phyloP scores from a whole-genome alignment of 1,284 basidiomycete species.

The Leccinum solheimii region DNA sequence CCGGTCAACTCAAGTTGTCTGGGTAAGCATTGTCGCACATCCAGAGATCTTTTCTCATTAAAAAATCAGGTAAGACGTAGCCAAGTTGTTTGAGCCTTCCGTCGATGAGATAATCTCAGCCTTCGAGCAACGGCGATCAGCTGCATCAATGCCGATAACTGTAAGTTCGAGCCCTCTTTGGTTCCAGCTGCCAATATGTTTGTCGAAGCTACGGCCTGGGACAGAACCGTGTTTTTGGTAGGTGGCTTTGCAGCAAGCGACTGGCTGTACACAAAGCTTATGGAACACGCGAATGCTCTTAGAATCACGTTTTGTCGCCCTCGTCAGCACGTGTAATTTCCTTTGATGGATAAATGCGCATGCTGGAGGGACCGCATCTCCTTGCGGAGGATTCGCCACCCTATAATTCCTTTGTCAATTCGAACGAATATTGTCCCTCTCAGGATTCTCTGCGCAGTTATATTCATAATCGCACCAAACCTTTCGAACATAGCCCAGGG shows the following conservation, averaged over 20 bases:
- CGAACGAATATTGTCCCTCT: no score
- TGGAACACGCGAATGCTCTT: slow-evolving; percentile 33
- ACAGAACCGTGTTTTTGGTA: slow-evolving; percentile 27
- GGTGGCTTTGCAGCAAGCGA: slow-evolving; percentile 55
- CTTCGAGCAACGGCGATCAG: slow-evolving; percentile 37
- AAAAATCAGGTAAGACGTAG: slow-evolving; percentile 37
- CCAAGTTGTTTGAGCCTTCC: slow-evolving; percentile 47
- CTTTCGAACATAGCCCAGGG: no score
- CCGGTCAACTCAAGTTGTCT: slow-evolving; percentile 44
- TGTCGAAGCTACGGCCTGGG: background rate
- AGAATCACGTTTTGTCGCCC: background rate
- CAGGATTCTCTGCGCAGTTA: no score
- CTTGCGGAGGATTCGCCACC: no score
- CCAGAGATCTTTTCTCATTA: background rate
- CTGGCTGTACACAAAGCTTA: slow-evolving; percentile 44
- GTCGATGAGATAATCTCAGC: slow-evolving; percentile 41
- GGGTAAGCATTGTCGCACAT: slow-evolving; percentile 34
- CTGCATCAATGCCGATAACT: slow-evolving; percentile 32
- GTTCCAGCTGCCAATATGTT: background rate
- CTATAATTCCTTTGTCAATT: no score
- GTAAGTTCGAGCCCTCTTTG: slow-evolving; percentile 16
- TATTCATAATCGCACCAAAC: no score
- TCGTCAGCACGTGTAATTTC: slow-evolving; percentile 27
- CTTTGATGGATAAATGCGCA: slow-evolving; percentile 39
- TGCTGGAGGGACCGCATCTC: no score